Evolutionary conservation across 805 yeast species (phyloP), one percentile per base, ranked within the genome.

Genomic region (Clavispora santaluciae): DNA sequence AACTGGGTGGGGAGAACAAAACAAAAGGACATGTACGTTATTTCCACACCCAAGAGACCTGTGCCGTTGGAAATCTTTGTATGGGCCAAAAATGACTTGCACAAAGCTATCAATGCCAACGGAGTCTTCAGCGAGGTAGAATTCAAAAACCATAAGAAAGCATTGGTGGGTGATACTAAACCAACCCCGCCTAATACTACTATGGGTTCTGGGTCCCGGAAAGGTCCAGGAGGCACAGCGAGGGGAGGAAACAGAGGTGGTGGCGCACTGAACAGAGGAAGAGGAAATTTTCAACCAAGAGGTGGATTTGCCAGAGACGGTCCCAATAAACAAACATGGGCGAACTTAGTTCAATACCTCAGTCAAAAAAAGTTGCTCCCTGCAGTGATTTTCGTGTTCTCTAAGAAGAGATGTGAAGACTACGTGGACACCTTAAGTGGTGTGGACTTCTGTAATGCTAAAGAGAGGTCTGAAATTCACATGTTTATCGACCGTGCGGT

Each of bases 1-100:
- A 86, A 84, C 49, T 93, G 99, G 99, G 91, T 93, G 15, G 98
- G 99, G 4, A 75, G 99, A 61, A 93, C 99, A 0, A 93, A 93
- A 58, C 90, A 87, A 53, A 91, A 90, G 60, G 95, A 93, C 55
- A 91, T 93, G 7, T 91, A 93, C 55, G 99, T 93, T 36, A 93
- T 93, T 16, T 88, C 96, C 0, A 93, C 99, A 0, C 89, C 95
- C 10, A 87, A 93, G 60, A 81, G 99, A 59, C 99, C 99, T 0
- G 95, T 93, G 17, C 99, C 99, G 0, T 66, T 93, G 42, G 96
- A 87, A 55, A 86, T 91, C 29, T 82, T 72, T 48, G 66, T 87
- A 11, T 88, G 95, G 87, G 91, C 95, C 1, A 88, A 86, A 49
- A 75, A 79, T 42, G 73, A 82, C 39, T 60, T 86, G 39, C 77